Conservation (phyloP, 2,329 filamentous ascomycete species). For the Curvularia spicifera region DNA sequence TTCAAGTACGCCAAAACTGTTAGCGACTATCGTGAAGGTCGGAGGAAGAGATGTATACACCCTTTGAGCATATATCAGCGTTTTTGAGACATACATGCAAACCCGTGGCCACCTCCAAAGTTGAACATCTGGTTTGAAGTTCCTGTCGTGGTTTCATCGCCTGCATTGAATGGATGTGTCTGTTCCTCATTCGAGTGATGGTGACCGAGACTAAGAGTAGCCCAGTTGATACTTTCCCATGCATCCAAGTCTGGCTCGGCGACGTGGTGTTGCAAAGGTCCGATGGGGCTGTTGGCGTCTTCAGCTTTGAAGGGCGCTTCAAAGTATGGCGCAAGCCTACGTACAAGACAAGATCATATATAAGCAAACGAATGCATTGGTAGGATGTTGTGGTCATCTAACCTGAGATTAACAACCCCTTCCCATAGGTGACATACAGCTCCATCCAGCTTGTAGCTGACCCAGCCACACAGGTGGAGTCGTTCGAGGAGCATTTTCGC, state of each 20-base stretch:
- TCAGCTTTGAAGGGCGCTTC: slow-evolving; percentile 26
- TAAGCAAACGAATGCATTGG: slow-evolving; percentile 41
- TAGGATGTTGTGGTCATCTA: slow-evolving; percentile 40
- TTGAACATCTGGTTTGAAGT: neutral
- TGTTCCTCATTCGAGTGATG: slow-evolving; percentile 7
- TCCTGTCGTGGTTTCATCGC: neutral
- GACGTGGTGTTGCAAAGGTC: slow-evolving; percentile 41
- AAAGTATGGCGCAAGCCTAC: slow-evolving; percentile 41
- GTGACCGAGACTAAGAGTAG: slow-evolving; percentile 22
- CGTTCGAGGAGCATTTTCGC: slow-evolving; percentile 36
- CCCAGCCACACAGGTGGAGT: slow-evolving; percentile 47
- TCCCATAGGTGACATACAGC: slow-evolving; percentile 42
- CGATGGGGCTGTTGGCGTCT: slow-evolving; percentile 30
- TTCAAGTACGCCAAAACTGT: slow-evolving; percentile 23
- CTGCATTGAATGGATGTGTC: neutral
- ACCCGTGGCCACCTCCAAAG: slow-evolving; percentile 22
- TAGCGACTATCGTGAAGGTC: slow-evolving; percentile 24
- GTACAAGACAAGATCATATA: slow-evolving; percentile 33
- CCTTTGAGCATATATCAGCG: neutral
- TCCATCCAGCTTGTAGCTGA: slow-evolving; percentile 46
- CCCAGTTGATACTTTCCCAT: slow-evolving; percentile 45
- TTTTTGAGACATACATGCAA: slow-evolving; percentile 16
- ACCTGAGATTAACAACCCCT: slow-evolving; percentile 44
- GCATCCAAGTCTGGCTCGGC: slow-evolving; percentile 36
- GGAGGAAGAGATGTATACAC: neutral